phyloP scores from a whole-genome alignment of 106 monocot genomes.

The Acorus gramineus region DNA sequence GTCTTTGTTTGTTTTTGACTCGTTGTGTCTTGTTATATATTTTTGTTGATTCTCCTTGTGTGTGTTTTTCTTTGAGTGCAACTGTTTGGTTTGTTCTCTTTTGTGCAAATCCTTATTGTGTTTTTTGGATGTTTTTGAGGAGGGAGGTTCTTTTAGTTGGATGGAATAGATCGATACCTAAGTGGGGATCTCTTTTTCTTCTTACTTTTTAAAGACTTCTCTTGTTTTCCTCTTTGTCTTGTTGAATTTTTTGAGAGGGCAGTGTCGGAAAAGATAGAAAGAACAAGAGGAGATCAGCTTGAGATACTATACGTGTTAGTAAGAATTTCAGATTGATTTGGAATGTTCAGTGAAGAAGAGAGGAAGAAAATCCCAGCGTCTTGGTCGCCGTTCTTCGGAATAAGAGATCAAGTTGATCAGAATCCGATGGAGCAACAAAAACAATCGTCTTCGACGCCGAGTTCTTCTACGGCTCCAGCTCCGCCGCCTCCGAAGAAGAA shows the following conservation, averaged over 20 bases:
- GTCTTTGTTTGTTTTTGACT: background rate
- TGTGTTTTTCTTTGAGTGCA: background rate
- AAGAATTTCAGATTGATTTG: slow-evolving; percentile 11
- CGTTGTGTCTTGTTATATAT: background rate
- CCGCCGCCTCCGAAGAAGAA: slow-evolving; percentile 28
- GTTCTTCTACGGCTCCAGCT: slow-evolving; percentile 12
- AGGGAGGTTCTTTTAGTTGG: too few relatives aligned
- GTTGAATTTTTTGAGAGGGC: slow-evolving; percentile 1
- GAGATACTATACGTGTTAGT: slow-evolving; percentile 13
- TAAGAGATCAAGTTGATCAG: slow-evolving; percentile 38
- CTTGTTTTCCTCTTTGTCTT: slow-evolving; percentile 12
- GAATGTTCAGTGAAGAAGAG: background rate
- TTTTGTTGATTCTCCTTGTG: background rate
- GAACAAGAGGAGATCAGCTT: slow-evolving; percentile 8
- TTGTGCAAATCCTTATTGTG: background rate
- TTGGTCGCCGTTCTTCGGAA: slow-evolving; percentile 33
- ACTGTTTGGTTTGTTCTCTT: slow-evolving; percentile 3
- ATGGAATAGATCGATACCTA: background rate
- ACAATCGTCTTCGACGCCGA: slow-evolving; percentile 6
- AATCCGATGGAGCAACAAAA: slow-evolving; percentile 17
- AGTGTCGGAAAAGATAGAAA: background rate
- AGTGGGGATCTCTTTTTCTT: background rate
- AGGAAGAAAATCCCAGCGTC: slow-evolving; percentile 9
- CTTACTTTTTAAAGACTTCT: background rate
- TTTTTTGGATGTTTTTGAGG: slow-evolving; percentile 1